Conservation (phyloP, 2,329 filamentous ascomycete species). For the Ophiosphaerella korrae region DNA sequence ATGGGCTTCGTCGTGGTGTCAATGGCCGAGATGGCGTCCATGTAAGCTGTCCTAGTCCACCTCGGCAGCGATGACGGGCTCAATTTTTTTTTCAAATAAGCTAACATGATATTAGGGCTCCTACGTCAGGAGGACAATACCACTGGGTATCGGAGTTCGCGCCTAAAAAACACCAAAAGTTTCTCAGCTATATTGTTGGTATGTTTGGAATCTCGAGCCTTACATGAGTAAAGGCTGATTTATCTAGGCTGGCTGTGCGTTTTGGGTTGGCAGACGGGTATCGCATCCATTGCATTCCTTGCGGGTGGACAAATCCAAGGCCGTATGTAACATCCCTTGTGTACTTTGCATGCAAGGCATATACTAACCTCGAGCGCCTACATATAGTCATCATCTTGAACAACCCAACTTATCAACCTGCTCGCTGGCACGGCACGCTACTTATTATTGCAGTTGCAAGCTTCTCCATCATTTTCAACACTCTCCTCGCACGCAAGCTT, state of each 20-base stretch:
- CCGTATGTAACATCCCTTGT: neutral
- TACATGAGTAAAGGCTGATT: neutral
- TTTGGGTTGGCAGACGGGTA: slow-evolving; percentile 49
- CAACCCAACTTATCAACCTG: slow-evolving; percentile 41
- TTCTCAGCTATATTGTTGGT: slow-evolving; percentile 28
- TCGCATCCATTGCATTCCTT: slow-evolving; percentile 38
- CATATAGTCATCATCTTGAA: slow-evolving; percentile 43
- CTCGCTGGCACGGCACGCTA: slow-evolving; percentile 58
- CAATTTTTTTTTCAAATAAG: neutral
- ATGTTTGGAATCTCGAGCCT: neutral
- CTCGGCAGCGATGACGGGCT: no score
- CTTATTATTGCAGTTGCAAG: slow-evolving; percentile 52
- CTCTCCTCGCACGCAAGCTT: slow-evolving; percentile 50
- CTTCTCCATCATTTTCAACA: slow-evolving; percentile 52
- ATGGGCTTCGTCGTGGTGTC: slow-evolving; percentile 30
- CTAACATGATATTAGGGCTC: slow-evolving; percentile 23
- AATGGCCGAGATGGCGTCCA: slow-evolving; percentile 39
- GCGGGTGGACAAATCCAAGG: slow-evolving; percentile 39
- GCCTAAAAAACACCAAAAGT: slow-evolving; percentile 26
- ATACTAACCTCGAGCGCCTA: no score
- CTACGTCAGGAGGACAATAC: slow-evolving; percentile 35
- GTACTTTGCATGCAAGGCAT: no score
- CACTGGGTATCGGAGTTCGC: slow-evolving; percentile 39
- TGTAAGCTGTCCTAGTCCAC: slow-evolving; percentile 11
- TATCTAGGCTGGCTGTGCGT: slow-evolving; percentile 49